Evolutionary conservation across 345 rosid species (phyloP), one percentile per base, ranked within the genome.

Genomic region (Erysimum cheiranthoides): DNA sequence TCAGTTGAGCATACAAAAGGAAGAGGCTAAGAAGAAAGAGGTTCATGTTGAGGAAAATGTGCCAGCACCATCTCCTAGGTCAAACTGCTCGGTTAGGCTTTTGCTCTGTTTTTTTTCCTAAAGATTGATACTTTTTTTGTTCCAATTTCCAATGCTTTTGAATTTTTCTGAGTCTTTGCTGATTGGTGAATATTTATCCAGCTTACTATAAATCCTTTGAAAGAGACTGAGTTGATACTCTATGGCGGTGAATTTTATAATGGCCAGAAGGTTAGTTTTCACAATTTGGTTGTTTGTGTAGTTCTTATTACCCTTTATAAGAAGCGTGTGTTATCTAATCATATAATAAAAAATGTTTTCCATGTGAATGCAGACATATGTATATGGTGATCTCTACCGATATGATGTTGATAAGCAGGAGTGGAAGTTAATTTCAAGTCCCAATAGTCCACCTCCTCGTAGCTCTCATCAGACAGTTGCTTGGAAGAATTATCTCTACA

Each of bases 401-500:
- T 88, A 71, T 73, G 98, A 94, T 53, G 92, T 92, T 57, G 98
- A 94, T 61, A 94, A 94, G 89, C 86, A 79, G 62, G 92, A 86
- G 63, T 94, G 98, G 98, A 94, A 90, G 82, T 71, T 74, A 80
- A 70, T 92, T 59, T 90, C 96, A 9, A 94, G 96, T 69, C 98
- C 98, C 45, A 94, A 94, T 60, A 92, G 98, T 77, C 98, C 98
- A 0, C 97, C 97, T 81, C 97, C 96, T 81, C 91, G 98, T 3
- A 94, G 98, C 78, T 90, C 98, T 78, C 98, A 94, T 78, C 98
- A 94, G 86, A 90, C 97, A 6, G 86, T 94, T 87, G 88, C 90
- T 53, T 92, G 98, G 98, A 92, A 94, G 88, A 94, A 92, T 81
- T 89, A 79, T 85, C 95, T 94, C 70, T 94, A 94, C 66, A 88